Percentiles rank a stretch among this genome's conserved stretches.
Evolutionary conservation across 352 stramenopile species (phyloP).

Genomic region (Pythium diclinum): DNA sequence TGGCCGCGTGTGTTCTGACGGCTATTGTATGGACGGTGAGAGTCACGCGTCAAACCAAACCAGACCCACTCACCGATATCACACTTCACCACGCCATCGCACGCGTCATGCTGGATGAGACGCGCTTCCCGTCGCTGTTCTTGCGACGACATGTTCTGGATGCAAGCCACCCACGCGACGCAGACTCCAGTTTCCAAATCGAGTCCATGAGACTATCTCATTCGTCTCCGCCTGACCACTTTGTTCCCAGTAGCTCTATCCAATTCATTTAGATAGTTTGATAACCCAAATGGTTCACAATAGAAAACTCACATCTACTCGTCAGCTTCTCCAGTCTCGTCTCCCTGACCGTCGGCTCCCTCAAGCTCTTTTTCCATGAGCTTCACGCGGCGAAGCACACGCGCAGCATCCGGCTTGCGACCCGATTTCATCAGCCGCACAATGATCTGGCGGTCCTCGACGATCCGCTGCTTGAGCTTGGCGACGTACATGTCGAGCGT

Average conservation of each 20-base stretch:
- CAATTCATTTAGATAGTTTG: too few species aligned
- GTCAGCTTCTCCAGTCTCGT: slow-evolving; percentile 11
- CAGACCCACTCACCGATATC: background rate
- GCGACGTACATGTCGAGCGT: slow-evolving; percentile 70
- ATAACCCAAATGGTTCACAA: too few species aligned
- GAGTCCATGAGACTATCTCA: too few species aligned
- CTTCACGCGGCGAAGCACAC: slow-evolving; percentile 72
- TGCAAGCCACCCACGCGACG: too few species aligned
- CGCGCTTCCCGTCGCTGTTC: slow-evolving; percentile 6
- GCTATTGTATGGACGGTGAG: background rate
- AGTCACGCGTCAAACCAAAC: background rate
- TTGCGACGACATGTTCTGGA: too few species aligned
- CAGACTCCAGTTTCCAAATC: too few species aligned
- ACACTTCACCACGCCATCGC: slow-evolving; percentile 14
- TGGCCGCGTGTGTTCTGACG: background rate
- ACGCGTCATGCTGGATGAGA: slow-evolving; percentile 15
- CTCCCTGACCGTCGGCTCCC: slow-evolving; percentile 30
- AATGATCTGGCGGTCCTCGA: slow-evolving; percentile 48
- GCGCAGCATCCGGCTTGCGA: slow-evolving; percentile 53
- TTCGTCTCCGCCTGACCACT: too few species aligned
- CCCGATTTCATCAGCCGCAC: slow-evolving; percentile 38
- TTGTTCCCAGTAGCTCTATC: too few species aligned
- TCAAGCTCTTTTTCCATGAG: slow-evolving; percentile 76
- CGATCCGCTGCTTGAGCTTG: slow-evolving; percentile 45
- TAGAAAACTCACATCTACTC: slow-evolving; percentile 9